Evolutionary conservation across 495 filamentous ascomycete genomes (phyloP).

Genomic region (Opeltia flavorubescens): DNA sequence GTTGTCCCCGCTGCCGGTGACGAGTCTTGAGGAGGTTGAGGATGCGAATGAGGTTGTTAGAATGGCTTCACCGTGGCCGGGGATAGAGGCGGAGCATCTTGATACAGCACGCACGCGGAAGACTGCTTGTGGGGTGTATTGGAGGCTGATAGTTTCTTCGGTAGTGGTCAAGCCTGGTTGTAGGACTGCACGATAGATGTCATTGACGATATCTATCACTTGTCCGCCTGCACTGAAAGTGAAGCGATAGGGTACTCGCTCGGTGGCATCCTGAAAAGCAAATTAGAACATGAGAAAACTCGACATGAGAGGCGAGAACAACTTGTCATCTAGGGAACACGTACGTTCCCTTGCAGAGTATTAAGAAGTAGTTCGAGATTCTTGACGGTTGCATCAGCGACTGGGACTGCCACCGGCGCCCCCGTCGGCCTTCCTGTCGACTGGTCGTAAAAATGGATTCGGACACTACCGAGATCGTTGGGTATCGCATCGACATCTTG

Average conservation of each 20-base stretch:
- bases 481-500: slow-evolving; percentile 62
- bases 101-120: slow-evolving; percentile 90
- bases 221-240: slow-evolving; percentile 46
- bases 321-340: slow-evolving; percentile 21
- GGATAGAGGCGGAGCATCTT: slow-evolving; percentile 74
- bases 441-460: slow-evolving; percentile 78
- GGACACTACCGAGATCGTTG: slow-evolving; percentile 60
- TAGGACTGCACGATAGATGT: slow-evolving; percentile 61
- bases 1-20: slow-evolving; percentile 79
- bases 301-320: slow-evolving; percentile 2
- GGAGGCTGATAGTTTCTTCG: slow-evolving; percentile 62
- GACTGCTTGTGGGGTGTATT: slow-evolving; percentile 81
- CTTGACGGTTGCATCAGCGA: slow-evolving; percentile 74
- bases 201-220: slow-evolving; percentile 44
- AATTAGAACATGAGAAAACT: slow-evolving; percentile 2
- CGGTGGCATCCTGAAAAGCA: slow-evolving; percentile 45
- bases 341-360: slow-evolving; percentile 66
- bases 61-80: slow-evolving; percentile 86
- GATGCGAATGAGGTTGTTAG: slow-evolving; percentile 83
- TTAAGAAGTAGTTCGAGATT: slow-evolving; percentile 90
- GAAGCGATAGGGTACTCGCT: slow-evolving; percentile 81
- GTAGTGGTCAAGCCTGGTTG: slow-evolving; percentile 47
- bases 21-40: slow-evolving; percentile 61
- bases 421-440: slow-evolving; percentile 53
- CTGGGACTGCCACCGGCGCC: slow-evolving; percentile 63